A percentile compares a stretch with the other conserved stretches of the same genome.
These are phyloP conservation scores for Candida yuanshanica DNA, from an alignment of 805 yeast genomes.

Conservation along the genomic window DNA sequence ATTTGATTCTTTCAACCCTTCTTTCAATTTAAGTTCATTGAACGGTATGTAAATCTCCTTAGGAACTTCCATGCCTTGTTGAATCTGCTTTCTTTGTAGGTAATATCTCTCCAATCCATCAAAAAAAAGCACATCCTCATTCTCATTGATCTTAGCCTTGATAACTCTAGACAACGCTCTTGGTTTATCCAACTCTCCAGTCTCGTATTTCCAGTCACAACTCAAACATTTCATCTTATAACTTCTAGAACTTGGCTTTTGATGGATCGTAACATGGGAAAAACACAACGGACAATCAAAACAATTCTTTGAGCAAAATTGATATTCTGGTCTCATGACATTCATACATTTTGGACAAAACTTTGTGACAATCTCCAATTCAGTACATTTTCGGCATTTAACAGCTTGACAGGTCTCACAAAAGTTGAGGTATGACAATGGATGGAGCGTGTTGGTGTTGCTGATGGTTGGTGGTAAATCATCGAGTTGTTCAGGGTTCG, in stretches of 20 bases:
- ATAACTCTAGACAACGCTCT: slow-evolving; percentile 13
- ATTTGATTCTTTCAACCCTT: slow-evolving; percentile 1
- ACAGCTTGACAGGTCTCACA: slow-evolving; percentile 22
- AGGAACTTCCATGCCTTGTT: slow-evolving; percentile 11
- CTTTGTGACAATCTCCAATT: slow-evolving; percentile 20
- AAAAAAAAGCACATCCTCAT: slow-evolving; percentile 7
- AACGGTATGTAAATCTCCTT: slow-evolving; percentile 11
- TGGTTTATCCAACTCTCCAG: slow-evolving; percentile 13
- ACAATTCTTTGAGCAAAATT: slow-evolving; percentile 22
- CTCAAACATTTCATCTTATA: slow-evolving; percentile 12
- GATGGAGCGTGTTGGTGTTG: slow-evolving; percentile 16
- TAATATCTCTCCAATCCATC: slow-evolving; percentile 16
- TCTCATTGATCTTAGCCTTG: slow-evolving; percentile 4
- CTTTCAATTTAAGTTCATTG: slow-evolving; percentile 11
- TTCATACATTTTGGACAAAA: slow-evolving; percentile 25
- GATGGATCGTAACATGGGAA: slow-evolving; percentile 9
- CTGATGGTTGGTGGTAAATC: slow-evolving; percentile 20
- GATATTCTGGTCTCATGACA: slow-evolving; percentile 19
- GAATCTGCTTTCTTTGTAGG: slow-evolving; percentile 11
- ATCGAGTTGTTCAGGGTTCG: slow-evolving; percentile 7
- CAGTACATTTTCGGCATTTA: slow-evolving; percentile 24
- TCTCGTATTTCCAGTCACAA: slow-evolving; percentile 14
- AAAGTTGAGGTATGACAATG: slow-evolving; percentile 13
- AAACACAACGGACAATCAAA: slow-evolving; percentile 23
- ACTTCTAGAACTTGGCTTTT: slow-evolving; percentile 1